A percentile compares a stretch with the other conserved stretches of the same genome.
phyloP scores from a whole-genome alignment of 345 rosid genomes.

The Syzygium aromaticum region DNA sequence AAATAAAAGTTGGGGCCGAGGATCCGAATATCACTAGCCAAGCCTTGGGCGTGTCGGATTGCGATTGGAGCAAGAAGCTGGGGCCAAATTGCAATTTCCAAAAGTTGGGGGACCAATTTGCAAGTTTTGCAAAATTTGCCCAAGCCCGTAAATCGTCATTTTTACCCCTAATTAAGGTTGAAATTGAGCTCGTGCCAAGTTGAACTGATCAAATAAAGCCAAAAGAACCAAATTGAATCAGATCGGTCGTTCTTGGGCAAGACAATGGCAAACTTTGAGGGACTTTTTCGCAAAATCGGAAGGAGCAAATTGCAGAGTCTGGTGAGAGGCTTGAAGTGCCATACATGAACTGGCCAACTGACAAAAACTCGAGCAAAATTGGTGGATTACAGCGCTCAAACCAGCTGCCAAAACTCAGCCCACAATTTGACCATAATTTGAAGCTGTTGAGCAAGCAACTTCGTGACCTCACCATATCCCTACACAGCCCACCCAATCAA shows the following conservation, averaged over 20 bases:
- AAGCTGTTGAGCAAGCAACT: background rate
- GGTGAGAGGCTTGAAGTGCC: background rate
- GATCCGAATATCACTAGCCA: background rate
- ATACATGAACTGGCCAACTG: background rate
- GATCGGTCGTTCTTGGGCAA: background rate
- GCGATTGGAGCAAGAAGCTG: background rate
- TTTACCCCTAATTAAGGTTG: background rate
- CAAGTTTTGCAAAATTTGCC: background rate
- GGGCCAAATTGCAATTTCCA: background rate
- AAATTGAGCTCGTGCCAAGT: background rate
- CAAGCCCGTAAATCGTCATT: background rate
- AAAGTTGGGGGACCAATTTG: background rate
- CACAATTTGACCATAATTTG: background rate
- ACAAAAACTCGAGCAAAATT: background rate
- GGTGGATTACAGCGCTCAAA: background rate
- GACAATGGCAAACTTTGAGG: background rate
- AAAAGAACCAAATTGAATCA: background rate
- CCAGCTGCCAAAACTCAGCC: background rate
- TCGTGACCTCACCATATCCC: background rate
- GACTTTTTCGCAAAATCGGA: background rate
- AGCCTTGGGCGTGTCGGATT: background rate
- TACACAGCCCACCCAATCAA: accelerated
- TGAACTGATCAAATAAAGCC: background rate
- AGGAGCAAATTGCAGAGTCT: background rate
- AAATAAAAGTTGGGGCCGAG: background rate